These are phyloP conservation scores for Macrolepiota albuminosa DNA, from an alignment of 768 basidiomycete species.

Conservation along the genomic window DNA sequence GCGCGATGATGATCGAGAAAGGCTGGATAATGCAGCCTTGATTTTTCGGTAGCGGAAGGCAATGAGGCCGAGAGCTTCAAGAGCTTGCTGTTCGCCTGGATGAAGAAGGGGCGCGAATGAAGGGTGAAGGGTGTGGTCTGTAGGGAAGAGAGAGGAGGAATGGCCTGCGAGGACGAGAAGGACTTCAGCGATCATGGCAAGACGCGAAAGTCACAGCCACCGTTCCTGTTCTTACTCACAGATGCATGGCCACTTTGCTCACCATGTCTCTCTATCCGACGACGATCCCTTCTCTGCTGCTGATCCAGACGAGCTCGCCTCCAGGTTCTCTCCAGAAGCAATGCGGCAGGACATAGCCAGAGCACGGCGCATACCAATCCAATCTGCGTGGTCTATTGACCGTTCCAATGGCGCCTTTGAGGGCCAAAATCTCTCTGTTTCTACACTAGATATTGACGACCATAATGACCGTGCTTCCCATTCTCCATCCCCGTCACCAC, in stretches of 20 bases:
- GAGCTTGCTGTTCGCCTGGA: constrained; percentile 82
- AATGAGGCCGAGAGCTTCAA: constrained; percentile 74
- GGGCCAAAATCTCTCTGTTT: constrained; percentile 43
- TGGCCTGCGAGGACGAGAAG: constrained; percentile 86
- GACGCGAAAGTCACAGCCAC: constrained; percentile 12
- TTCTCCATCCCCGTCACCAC: constrained; percentile 16
- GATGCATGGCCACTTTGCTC: constrained; percentile 16
- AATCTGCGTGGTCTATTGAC: constrained; percentile 28
- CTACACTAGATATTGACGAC: constrained; percentile 53
- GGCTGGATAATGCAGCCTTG: constrained; percentile 45
- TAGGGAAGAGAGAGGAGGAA: constrained; percentile 75
- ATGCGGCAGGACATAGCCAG: constrained; percentile 60
- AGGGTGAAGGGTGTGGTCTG: constrained; percentile 53
- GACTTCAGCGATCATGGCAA: constrained; percentile 76
- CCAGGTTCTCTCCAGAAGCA: constrained; percentile 56
- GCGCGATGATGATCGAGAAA: constrained; percentile 59
- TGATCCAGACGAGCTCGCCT: constrained; percentile 42
- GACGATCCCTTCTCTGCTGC: constrained; percentile 70
- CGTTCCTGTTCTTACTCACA: not conserved
- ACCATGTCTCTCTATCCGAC: constrained; percentile 29
- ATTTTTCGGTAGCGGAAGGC: constrained; percentile 74
- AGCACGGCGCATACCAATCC: constrained; percentile 38
- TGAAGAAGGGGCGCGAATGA: constrained; percentile 72
- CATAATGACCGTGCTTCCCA: constrained; percentile 21
- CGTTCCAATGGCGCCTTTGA: constrained; percentile 30